These are phyloP conservation scores for Scalesia atractyloides DNA, from an alignment of 129 eudicot species.

Conservation along the genomic window DNA sequence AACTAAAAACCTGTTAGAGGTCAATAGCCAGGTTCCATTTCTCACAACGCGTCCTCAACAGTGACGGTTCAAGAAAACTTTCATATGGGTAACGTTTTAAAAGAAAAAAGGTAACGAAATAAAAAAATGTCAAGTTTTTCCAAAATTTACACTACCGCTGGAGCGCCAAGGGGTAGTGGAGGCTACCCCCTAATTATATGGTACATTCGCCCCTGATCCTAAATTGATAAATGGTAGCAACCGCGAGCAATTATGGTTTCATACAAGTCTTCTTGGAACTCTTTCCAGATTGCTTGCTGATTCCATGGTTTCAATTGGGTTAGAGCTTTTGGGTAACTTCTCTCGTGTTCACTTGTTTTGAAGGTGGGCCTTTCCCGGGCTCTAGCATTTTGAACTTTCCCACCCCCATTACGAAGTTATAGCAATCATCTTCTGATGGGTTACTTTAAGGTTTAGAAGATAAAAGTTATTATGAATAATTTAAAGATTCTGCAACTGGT, in stretches of 20 bases:
- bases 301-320: constrained; percentile 57
- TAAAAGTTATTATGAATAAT: constrained; percentile 21
- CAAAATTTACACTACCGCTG: too few species aligned
- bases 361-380: constrained; percentile 76
- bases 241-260: constrained; percentile 82
- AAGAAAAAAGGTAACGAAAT: too few species aligned
- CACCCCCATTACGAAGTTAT: constrained; percentile 53
- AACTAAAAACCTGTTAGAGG: constrained; percentile 67
- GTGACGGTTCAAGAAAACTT: too few species aligned
- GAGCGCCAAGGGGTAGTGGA: too few species aligned
- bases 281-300: constrained; percentile 78
- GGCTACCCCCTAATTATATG: too few species aligned
- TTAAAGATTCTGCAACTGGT: neutral
- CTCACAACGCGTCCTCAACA: constrained; percentile 76
- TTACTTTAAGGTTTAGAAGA: constrained; percentile 51
- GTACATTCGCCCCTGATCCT: too few species aligned
- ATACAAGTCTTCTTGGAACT: constrained; percentile 81
- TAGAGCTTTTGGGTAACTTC: constrained; percentile 35
- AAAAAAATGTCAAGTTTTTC: too few species aligned
- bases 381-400: constrained; percentile 68
- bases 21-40: constrained; percentile 78
- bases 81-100: too few species aligned
- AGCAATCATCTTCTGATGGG: constrained; percentile 60
- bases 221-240: constrained; percentile 78
- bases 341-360: constrained; percentile 60